Base-by-base conservation (phyloP, 176 grass and related monocot species). In the Saccharum spontaneum region DNA sequence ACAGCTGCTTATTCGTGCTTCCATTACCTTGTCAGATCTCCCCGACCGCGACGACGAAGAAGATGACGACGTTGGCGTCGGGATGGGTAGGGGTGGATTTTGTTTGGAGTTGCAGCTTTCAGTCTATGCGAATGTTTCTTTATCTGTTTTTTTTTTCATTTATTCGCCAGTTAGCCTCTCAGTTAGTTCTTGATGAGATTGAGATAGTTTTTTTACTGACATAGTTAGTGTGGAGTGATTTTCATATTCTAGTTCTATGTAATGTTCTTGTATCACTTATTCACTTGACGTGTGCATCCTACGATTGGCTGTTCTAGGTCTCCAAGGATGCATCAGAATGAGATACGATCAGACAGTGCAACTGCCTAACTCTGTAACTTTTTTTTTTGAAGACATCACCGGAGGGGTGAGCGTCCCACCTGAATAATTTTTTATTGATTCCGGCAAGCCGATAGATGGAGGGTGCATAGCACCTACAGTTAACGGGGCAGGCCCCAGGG, bases 31-130 rank as follows among this genome's bases (percentile, higher is more conserved):
- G 38, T 62, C 79, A 94, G 92, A 92, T 80, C 92, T 94, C 30
- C 92, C 90, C 3, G 92, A 94, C 70, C 87, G 26, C 11, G 92
- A 94, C 6, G 88, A 90, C 0, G 80, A 83, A 0, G 79, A 84
- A 0, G 78, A 83, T 18, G 87, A 68, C 4, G 55, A 76, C 8
- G 92, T 71, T 3, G 73, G 31, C 20, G 43, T 76, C 1, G 82
- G 41, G 26, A 89, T 90, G 71, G 85, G 90, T 68, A 62, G 10
- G 8, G 26, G 7, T 4, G 20, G 71, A 31, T 48, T 73, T 26
- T 26, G 69, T 45, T 72, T 46, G 69, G 2, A 36, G 34, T 3
- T 36, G 34, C 34, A 36, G 34, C 34, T 36, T 36, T 36, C 34
- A 36, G 34, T 36, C 34, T 36, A 36, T 36, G 34, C 34, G 3